These are phyloP conservation scores for Saprolegnia parasitica DNA, from an alignment of 352 stramenopile genomes.

Conservation along the genomic window DNA sequence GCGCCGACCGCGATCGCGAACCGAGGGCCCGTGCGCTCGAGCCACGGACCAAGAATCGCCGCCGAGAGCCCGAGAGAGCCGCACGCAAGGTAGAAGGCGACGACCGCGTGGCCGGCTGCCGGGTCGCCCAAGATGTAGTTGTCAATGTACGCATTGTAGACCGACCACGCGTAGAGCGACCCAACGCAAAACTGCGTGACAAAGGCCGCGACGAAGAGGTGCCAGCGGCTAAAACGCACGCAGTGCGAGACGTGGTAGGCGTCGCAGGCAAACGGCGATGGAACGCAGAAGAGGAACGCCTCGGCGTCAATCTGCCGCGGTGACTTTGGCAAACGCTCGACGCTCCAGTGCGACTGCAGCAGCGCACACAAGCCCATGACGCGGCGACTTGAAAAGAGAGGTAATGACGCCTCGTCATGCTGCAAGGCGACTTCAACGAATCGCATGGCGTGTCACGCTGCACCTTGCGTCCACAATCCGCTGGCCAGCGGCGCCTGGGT, in stretches of 20 bases:
- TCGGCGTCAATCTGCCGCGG: neutral
- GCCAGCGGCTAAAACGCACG: conserved; percentile 54
- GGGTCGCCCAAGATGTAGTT: conserved; percentile 42
- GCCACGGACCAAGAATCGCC: conserved; percentile 47
- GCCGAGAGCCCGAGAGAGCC: conserved; percentile 49
- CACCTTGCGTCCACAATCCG: too few relatives aligned
- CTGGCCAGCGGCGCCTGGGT: too few relatives aligned
- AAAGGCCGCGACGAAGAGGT: conserved; percentile 57
- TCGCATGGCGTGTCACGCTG: too few relatives aligned
- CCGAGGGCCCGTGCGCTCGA: conserved; percentile 49
- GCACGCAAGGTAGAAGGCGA: conserved; percentile 61
- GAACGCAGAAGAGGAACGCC: conserved; percentile 4
- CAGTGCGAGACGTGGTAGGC: neutral
- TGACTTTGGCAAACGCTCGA: neutral
- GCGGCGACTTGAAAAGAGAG: too few relatives aligned
- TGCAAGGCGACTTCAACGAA: too few relatives aligned
- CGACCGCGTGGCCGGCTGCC: conserved; percentile 48
- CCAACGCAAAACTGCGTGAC: conserved; percentile 60
- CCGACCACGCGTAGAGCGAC: conserved; percentile 67
- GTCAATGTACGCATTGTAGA: conserved; percentile 64
- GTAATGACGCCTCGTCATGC: too few relatives aligned
- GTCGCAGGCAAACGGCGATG: neutral
- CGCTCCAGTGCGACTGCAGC: conserved; percentile 5
- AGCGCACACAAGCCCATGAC: too few relatives aligned
- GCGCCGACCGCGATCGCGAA: conserved; percentile 43